A percentile compares a stretch with the other conserved stretches of the same genome.
phyloP scores from a whole-genome alignment of 192 early-diverging fungal genomes.

The Ambispora gerdemannii region DNA sequence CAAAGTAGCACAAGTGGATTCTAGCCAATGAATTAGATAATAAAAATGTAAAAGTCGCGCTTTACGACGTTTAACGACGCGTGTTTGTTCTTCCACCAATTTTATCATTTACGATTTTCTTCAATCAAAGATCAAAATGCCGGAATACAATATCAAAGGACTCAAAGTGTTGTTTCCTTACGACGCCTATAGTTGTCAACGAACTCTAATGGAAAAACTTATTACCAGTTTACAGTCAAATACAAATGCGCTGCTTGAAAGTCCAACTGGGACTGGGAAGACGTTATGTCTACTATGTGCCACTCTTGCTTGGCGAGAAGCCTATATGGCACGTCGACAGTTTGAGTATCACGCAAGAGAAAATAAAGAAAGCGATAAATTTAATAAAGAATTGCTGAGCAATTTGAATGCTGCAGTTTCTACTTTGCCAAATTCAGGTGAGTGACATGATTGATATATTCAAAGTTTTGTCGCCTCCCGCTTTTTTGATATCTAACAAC shows the following conservation, averaged over 20 bases:
- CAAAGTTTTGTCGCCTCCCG: neutral
- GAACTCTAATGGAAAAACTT: slow-evolving; percentile 37
- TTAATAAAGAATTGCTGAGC: slow-evolving; percentile 8
- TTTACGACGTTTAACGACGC: too few relatives aligned
- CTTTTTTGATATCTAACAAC: neutral
- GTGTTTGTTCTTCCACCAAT: too few relatives aligned
- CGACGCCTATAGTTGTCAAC: slow-evolving; percentile 38
- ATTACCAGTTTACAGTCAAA: slow-evolving; percentile 34
- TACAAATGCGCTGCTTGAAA: slow-evolving; percentile 39
- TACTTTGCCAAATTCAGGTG: neutral
- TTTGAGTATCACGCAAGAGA: slow-evolving; percentile 31
- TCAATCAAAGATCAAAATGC: slow-evolving; percentile 4
- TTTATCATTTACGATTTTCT: too few relatives aligned
- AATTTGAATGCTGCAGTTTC: neutral
- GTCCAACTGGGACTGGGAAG: slow-evolving; percentile 53
- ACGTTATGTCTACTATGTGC: slow-evolving; percentile 49
- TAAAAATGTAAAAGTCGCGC: too few relatives aligned
- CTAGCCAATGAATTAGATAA: too few relatives aligned
- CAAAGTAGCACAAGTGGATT: too few relatives aligned
- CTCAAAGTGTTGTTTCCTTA: slow-evolving; percentile 41
- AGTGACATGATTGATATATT: too few relatives aligned
- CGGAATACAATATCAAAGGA: neutral
- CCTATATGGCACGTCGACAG: slow-evolving; percentile 19
- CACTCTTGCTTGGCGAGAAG: slow-evolving; percentile 46
- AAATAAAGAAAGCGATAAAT: neutral